phyloP scores from a whole-genome alignment of 345 rosid species.

The Eucalyptus dawsonii region DNA sequence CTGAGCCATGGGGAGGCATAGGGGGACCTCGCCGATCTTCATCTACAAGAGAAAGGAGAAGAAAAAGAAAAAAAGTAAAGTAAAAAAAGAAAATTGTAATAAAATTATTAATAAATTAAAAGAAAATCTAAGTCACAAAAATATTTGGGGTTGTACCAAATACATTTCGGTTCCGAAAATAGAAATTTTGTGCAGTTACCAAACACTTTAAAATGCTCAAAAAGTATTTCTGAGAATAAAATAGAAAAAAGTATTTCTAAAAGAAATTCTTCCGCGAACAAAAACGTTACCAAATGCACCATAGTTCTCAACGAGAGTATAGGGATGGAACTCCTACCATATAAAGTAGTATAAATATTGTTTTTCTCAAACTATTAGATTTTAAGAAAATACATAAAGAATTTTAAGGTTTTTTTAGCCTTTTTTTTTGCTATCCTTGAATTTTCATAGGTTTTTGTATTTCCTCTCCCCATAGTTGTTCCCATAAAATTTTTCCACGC shows the following conservation, averaged over 20 bases:
- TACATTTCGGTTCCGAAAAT: fast-evolving
- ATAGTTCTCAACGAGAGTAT: fast-evolving
- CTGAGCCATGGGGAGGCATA: fast-evolving
- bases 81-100: no score
- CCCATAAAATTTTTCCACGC: background rate
- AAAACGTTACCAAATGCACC: fast-evolving
- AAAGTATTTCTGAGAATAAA: fast-evolving
- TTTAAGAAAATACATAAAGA: no score
- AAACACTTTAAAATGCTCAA: fast-evolving
- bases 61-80: no score
- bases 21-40: fast-evolving
- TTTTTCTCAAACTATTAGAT: background rate
- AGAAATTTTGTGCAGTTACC: fast-evolving
- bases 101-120: no score
- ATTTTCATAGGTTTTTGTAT: background rate
- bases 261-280: fast-evolving
- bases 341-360: no score
- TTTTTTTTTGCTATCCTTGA: fast-evolving
- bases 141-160: no score
- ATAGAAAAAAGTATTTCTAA: fast-evolving
- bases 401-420: background rate
- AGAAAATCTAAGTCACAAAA: no score
- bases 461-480: background rate
- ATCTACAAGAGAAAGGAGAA: no score
- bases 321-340: fast-evolving